phyloP scores from a whole-genome alignment of 2,329 filamentous ascomycete species.

The Ascochyta rabiei region DNA sequence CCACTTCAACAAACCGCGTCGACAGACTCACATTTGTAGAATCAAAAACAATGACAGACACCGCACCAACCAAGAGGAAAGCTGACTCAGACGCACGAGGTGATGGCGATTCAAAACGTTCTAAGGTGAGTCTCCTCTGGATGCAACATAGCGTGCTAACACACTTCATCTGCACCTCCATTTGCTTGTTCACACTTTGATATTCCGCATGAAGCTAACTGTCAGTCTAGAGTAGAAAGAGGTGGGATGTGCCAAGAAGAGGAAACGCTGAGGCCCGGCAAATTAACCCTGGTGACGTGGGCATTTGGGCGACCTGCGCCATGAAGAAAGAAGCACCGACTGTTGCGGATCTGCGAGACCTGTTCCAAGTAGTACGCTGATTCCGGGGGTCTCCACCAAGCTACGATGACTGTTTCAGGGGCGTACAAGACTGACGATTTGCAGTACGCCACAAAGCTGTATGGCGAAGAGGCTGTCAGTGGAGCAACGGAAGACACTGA shows the following conservation, averaged over 20 bases:
- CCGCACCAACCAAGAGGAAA: conserved; percentile 46
- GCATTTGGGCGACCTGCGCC: conserved; percentile 80
- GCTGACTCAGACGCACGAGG: conserved; percentile 36
- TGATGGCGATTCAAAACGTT: conserved; percentile 42
- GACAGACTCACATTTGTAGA: not conserved
- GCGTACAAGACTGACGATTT: conserved; percentile 43
- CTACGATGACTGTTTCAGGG: not conserved
- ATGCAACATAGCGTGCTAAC: conserved; percentile 18
- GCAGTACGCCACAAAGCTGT: conserved; percentile 70
- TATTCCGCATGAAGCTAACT: conserved; percentile 23
- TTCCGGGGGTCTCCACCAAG: not conserved
- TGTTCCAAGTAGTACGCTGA: conserved; percentile 68
- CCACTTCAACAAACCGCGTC: not conserved
- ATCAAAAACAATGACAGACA: conserved; percentile 22
- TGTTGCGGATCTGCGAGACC: conserved; percentile 67
- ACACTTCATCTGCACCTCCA: conserved; percentile 19
- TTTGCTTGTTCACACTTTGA: conserved; percentile 28
- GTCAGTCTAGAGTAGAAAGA: conserved; percentile 48
- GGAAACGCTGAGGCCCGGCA: conserved; percentile 38
- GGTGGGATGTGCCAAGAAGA: conserved; percentile 51
- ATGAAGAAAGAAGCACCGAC: conserved; percentile 74
- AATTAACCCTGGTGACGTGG: conserved; percentile 72
- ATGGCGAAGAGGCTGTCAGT: conserved; percentile 46
- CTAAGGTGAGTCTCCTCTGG: conserved; percentile 43
- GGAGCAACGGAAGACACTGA: conserved; percentile 51